Conservation (phyloP, 1,284 basidiomycete species). For the Dichomitus squalens region DNA sequence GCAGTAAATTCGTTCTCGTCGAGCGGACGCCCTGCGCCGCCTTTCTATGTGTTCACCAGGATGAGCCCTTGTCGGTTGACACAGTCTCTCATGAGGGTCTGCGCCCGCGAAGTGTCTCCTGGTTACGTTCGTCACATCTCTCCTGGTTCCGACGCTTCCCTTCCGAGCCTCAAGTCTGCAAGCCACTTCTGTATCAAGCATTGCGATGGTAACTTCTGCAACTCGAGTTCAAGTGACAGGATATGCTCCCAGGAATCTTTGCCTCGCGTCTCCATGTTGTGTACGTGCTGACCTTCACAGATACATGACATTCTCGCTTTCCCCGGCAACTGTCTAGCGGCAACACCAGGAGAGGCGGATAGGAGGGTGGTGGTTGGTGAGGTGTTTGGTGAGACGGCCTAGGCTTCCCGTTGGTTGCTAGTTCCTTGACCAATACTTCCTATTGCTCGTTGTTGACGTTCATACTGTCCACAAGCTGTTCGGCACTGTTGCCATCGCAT, state of each 20-base stretch:
- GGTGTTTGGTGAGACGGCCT: background rate
- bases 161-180: background rate
- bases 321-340: background rate
- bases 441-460: background rate
- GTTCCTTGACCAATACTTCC: background rate
- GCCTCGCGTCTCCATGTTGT: background rate
- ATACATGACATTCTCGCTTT: background rate
- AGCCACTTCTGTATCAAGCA: background rate
- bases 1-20: background rate
- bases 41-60: background rate
- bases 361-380: background rate
- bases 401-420: background rate
- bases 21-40: background rate
- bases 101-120: background rate
- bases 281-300: conserved; percentile 1
- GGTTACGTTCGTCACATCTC: background rate
- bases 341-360: background rate
- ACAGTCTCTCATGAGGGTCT: background rate
- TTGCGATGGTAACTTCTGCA: background rate
- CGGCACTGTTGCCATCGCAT: background rate
- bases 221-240: background rate
- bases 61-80: background rate
- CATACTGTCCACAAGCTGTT: background rate
- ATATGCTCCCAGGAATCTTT: background rate
- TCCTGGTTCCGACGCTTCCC: background rate